Conservation (phyloP, 495 filamentous ascomycete species). For the Cercophora sp. region DNA sequence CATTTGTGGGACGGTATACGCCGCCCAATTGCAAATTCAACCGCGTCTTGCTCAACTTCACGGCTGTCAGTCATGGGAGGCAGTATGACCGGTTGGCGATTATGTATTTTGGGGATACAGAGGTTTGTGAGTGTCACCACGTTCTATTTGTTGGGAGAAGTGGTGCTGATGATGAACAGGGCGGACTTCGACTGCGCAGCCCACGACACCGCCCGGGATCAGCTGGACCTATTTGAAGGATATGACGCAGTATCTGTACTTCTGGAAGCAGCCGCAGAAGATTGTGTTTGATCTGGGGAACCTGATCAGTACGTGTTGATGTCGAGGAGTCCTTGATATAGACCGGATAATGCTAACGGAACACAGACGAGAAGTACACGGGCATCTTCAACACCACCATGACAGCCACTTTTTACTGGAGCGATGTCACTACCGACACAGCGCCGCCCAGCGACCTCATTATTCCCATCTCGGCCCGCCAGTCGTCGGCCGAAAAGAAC, state of each 20-base stretch:
- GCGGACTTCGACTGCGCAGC: constrained; percentile 84
- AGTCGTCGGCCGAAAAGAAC: constrained; percentile 47
- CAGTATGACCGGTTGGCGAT: constrained; percentile 79
- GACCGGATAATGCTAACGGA: background rate
- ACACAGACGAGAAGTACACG: constrained; percentile 63
- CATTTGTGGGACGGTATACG: constrained; percentile 67
- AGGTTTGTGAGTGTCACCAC: constrained; percentile 64
- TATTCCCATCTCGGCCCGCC: constrained; percentile 68
- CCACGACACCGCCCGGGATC: constrained; percentile 62
- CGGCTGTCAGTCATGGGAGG: constrained; percentile 65
- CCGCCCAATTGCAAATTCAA: constrained; percentile 75
- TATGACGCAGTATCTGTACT: constrained; percentile 65
- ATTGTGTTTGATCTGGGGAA: constrained; percentile 85
- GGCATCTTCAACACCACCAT: constrained; percentile 77
- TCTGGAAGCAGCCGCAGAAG: constrained; percentile 66
- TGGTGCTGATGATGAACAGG: no score
- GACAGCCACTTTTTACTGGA: constrained; percentile 69
- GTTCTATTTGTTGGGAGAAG: no score
- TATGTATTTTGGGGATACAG: constrained; percentile 76
- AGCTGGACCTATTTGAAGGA: constrained; percentile 77
- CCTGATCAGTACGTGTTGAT: constrained; percentile 41
- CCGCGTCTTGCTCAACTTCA: constrained; percentile 76
- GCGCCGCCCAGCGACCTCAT: constrained; percentile 59
- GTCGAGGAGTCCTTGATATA: no score
- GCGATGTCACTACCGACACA: constrained; percentile 32